Base-by-base conservation (phyloP, 2,329 filamentous ascomycete genomes). In the Epichloe sylvatica region DNA sequence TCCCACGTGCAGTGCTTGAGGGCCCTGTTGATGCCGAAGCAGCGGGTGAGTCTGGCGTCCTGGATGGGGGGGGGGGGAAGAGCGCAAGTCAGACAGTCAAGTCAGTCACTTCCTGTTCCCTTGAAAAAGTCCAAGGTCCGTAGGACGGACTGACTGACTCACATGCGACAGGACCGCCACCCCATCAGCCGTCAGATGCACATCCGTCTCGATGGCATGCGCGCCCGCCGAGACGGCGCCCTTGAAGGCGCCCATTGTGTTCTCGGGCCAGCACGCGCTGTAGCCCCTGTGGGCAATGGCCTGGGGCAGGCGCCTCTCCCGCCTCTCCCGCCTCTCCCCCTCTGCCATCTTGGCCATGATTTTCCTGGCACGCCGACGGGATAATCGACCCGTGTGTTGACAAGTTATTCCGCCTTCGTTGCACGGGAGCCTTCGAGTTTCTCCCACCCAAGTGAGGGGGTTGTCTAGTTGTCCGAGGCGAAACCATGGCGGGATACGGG, bases 161-260 rank as follows among this genome's bases (percentile, higher is more conserved):
- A 86, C 84, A 71, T 94, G 89, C 43, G 84, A 87, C 39, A 97
- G 69, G 9, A 97, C 86, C 0, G 94, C 84, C 0, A 94, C 81
- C 6, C 83, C 82, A 60, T 97, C 91, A 53, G 76, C 80, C 13
- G 86, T 83, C 35, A 96, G 67, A 63, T 94, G 90, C 8, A 96
- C 67, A 60, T 97, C 91, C 17, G 88, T 94, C 69, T 97, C 91
- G 30, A 97, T 70, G 0, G 84, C 91, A 59, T 94, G 79, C 0
- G 86, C 80, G 19, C 87, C 87, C 17, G 80, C 81, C 34, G 79
- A 70, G 2, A 91, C 75, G 1, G 89, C 90, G 30, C 76, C 83
- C 51, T 71, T 71, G 67, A 95, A 94, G 7, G 86, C 84, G 15
- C 73, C 76, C 75, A 96, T 80, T 2, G 86, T 84, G 67, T 97